Conservation (phyloP, 495 filamentous ascomycete species). For the Cetradonia linearis region DNA sequence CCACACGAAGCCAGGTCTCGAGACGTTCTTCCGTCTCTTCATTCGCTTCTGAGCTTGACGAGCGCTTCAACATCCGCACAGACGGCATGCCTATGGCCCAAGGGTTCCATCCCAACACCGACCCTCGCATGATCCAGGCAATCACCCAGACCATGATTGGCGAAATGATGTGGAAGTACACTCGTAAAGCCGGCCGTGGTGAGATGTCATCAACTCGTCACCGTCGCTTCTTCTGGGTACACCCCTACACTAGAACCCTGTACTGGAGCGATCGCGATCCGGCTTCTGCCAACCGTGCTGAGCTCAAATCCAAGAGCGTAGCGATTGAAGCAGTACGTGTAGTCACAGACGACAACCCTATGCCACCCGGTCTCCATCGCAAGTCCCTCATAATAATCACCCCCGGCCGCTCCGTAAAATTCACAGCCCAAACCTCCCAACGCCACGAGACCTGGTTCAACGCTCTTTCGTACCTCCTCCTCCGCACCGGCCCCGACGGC, state of each 20-base stretch:
- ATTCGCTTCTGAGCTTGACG: slow-evolving; percentile 87
- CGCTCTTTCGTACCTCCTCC: slow-evolving; percentile 81
- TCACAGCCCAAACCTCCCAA: slow-evolving; percentile 87
- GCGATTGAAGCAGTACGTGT: slow-evolving; percentile 87
- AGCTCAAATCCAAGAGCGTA: slow-evolving; percentile 88
- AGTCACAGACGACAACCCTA: slow-evolving; percentile 91
- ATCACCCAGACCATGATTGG: slow-evolving; percentile 99
- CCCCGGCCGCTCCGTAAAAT: slow-evolving; percentile 76
- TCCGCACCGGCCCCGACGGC: slow-evolving; percentile 46
- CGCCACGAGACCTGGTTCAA: slow-evolving; percentile 99
- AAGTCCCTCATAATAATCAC: slow-evolving; percentile 88
- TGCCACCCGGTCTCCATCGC: slow-evolving; percentile 85
- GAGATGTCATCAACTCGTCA: slow-evolving; percentile 83
- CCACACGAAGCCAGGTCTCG: slow-evolving; percentile 46
- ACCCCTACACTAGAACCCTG: slow-evolving; percentile 90
- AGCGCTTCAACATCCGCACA: slow-evolving; percentile 66
- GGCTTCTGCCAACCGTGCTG: slow-evolving; percentile 58
- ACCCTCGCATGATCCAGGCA: slow-evolving; percentile 97
- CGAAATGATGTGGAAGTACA: slow-evolving; percentile 98
- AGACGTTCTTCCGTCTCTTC: slow-evolving; percentile 85
- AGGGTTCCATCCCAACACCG: slow-evolving; percentile 56
- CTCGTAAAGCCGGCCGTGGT: slow-evolving; percentile 74
- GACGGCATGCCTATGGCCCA: slow-evolving; percentile 48
- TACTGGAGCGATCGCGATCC: slow-evolving; percentile 97
- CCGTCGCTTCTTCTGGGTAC: slow-evolving; percentile 96